phyloP scores from a whole-genome alignment of 495 filamentous ascomycete genomes.

The Oidiodendron maius region DNA sequence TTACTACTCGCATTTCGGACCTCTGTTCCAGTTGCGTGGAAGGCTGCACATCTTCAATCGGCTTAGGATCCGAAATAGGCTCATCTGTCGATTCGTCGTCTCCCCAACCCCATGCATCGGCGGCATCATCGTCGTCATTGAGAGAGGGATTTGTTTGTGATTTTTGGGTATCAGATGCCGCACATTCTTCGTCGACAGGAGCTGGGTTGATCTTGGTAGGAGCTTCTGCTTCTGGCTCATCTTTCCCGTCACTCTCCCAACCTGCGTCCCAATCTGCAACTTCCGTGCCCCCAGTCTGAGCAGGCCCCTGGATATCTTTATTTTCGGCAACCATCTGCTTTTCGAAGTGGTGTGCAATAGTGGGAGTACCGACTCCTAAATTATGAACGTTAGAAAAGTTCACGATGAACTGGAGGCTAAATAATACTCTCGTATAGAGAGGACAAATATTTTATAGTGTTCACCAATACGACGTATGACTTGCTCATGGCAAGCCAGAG shows the following conservation, averaged over 20 bases:
- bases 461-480: too few species aligned
- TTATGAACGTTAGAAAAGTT: too few species aligned
- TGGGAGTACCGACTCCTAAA: constrained; percentile 52
- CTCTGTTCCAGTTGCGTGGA: neutral
- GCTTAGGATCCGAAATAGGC: neutral
- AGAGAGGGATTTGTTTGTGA: neutral
- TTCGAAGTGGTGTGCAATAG: constrained; percentile 75
- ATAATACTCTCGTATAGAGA: neutral
- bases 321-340: constrained; percentile 73
- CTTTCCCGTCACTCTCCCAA: constrained; percentile 62
- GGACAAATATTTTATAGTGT: too few species aligned
- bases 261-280: constrained; percentile 65
- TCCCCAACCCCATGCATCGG: constrained; percentile 57
- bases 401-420: too few species aligned
- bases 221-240: constrained; percentile 15
- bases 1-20: constrained; percentile 45
- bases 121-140: constrained; percentile 24
- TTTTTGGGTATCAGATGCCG: constrained; percentile 1
- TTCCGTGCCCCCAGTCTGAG: constrained; percentile 39
- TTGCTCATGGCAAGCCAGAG: too few species aligned
- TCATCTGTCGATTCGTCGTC: constrained; percentile 33
- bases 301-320: constrained; percentile 48
- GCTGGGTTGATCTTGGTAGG: constrained; percentile 8
- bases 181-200: constrained; percentile 15
- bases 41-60: neutral